Base-by-base conservation (phyloP, 1,139 yeast genomes). In the Saccharomyces uvarum region DNA sequence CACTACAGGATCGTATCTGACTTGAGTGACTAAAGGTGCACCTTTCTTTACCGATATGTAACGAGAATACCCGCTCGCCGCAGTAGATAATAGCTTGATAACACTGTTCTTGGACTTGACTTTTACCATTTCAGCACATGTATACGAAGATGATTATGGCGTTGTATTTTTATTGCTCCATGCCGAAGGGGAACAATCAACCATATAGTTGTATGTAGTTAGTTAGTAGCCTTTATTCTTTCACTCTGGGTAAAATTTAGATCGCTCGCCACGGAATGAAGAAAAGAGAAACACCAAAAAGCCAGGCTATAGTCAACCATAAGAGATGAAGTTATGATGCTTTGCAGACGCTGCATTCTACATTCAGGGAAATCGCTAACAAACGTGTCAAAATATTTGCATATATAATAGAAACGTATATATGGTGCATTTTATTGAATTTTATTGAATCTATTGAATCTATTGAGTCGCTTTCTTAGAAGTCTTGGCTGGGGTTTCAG, bases 1-100 rank as follows among this genome's bases (percentile, higher is more conserved):
- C 13, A 82, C 89, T 56, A 66, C 58, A 5, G 98, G 98, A 69
- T 93, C 99, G 69, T 93, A 93, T 66, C 95, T 80, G 51, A 91
- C 86, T 70, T 89, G 93, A 53, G 83, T 83, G 61, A 91, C 84
- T 56, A 81, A 76, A 50, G 88, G 88, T 5, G 95, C 82, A 51
- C 87, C 83, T 75, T 97, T 84, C 53, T 93, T 95, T 54, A 91
- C 81, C 55, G 83, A 77, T 60, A 90, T 82, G 72, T 91, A 86
- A 68, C 95, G 82, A 69, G 83, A 82, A 70, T 79, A 87, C 2
- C 97, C 97, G 1, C 97, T 90, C 63, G 85, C 81, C 29, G 97
- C 97, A 0, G 93, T 79, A 0, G 96, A 88, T 2, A 88, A 75
- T 60, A 89, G 76, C 64, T 83, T 83, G 53, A 85, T 80, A 51